Base-by-base conservation (phyloP, 2,329 filamentous ascomycete species). In the Ophiostoma himal-ulmi region DNA sequence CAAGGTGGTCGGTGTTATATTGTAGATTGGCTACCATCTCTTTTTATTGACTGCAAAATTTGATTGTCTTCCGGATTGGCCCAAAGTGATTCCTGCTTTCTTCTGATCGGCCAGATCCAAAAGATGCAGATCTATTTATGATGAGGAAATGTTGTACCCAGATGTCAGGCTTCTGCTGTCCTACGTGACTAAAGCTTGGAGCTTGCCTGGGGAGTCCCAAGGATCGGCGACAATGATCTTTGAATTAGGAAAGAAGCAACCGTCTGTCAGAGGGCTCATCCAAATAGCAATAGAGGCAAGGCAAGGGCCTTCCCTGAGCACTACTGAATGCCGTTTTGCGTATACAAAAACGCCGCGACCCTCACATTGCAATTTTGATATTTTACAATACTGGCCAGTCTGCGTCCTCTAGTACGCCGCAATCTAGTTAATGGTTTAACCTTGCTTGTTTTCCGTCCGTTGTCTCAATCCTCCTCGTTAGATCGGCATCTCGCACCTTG, bases 381-480 rank as follows among this genome's bases (percentile, higher is more conserved):
- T 30, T 30, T 30, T 30, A 3, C 44, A n/a, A 34, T 26, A 34
- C 22, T 60, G 22, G 5, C 57, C 57, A 62, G 22, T 30, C 57
- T 34, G 14, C 57, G 13, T 17, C 26, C 26, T 10, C 7, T 57
- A 17, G 57, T 14, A 34, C 26, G 52, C 22, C n/a, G n/a, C 30
- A 4, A 20, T n/a, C 8, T 60, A n/a, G 26, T n/a, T n/a, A n/a
- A n/a, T n/a, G n/a, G n/a, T 22, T 57, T 57, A 26, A 57, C 52
- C 52, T 57, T 57, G 52, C 14, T 57, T 57, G n/a, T 62, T 13
- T 62, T 62, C 57, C 57, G 57, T 30, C 57, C 5, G 34, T 62
- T 57, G n/a, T 57, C 52, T 34, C 57, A 62, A 62, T 36, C 57
- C 57, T 34, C 6, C 57, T 62, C 57, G 6, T 34, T 26, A 26